phyloP scores from a whole-genome alignment of 345 rosid species.

The Eucalyptus shirleyi region DNA sequence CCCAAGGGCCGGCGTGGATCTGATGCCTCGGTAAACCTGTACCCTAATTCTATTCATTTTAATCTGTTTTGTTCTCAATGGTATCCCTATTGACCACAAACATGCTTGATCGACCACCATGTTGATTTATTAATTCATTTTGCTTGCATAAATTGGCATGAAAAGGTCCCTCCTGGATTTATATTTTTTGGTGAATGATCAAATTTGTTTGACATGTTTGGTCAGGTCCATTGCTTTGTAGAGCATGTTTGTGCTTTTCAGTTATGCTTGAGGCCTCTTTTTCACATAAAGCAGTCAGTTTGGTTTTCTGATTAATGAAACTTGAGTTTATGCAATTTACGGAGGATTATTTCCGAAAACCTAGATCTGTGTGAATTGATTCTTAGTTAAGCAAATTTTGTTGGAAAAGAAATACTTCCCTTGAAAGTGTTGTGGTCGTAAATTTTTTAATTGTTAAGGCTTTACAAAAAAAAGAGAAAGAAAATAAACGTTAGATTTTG shows the following conservation, averaged over 20 bases:
- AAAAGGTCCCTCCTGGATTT: background rate
- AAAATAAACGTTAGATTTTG: background rate
- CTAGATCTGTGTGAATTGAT: background rate
- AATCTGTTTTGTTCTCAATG: background rate
- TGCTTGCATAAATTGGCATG: background rate
- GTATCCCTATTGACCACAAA: background rate
- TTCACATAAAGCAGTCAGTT: background rate
- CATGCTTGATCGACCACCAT: background rate
- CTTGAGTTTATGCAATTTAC: background rate
- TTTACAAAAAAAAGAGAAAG: background rate
- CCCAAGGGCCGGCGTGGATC: background rate
- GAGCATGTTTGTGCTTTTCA: background rate
- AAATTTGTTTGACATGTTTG: background rate
- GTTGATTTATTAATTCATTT: background rate
- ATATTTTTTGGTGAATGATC: background rate
- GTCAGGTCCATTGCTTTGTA: background rate
- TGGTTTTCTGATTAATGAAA: background rate
- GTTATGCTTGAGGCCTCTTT: background rate
- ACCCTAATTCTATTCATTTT: background rate
- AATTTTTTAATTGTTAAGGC: background rate
- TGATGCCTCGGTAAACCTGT: background rate
- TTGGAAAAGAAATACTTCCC: background rate
- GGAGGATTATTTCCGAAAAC: background rate
- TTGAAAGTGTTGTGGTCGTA: background rate
- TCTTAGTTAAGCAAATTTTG: background rate